These are phyloP conservation scores for Umbilicus rupestris DNA, from an alignment of 164 flowering plant species.

Conservation along the genomic window DNA sequence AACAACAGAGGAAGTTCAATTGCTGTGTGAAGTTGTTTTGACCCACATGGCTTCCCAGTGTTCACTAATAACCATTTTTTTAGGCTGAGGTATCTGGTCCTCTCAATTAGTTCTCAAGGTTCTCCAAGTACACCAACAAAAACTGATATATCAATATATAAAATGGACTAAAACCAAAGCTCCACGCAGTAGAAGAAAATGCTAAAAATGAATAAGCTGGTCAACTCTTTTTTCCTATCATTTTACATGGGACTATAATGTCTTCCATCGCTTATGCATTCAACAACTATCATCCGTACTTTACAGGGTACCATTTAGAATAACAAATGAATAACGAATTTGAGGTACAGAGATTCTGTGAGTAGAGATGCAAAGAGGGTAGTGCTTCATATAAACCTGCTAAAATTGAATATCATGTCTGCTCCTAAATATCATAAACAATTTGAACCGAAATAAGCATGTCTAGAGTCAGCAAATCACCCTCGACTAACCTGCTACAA, in stretches of 20 bases:
- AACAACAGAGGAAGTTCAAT: background rate
- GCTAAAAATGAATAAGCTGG: background rate
- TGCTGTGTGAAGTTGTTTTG: background rate
- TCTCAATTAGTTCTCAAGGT: background rate
- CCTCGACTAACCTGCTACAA: slow-evolving; percentile 62
- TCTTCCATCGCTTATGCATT: background rate
- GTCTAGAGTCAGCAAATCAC: background rate
- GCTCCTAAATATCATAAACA: background rate
- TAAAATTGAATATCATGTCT: background rate
- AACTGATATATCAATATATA: background rate
- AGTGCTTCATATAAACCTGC: background rate
- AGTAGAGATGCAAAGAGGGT: no score
- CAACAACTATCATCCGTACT: background rate
- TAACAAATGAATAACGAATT: background rate
- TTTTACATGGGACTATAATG: background rate
- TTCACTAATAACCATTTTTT: background rate
- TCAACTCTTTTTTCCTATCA: background rate
- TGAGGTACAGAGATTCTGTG: no score
- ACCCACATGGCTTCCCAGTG: background rate
- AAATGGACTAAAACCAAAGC: background rate
- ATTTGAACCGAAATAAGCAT: background rate
- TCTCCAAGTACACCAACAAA: background rate
- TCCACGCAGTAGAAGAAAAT: background rate
- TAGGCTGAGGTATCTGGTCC: background rate
- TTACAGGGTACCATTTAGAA: background rate